Percentiles rank a stretch among this genome's conserved stretches.
Conservation (phyloP, 1,139 yeast species). For the Tardiomyces digboiensis region DNA sequence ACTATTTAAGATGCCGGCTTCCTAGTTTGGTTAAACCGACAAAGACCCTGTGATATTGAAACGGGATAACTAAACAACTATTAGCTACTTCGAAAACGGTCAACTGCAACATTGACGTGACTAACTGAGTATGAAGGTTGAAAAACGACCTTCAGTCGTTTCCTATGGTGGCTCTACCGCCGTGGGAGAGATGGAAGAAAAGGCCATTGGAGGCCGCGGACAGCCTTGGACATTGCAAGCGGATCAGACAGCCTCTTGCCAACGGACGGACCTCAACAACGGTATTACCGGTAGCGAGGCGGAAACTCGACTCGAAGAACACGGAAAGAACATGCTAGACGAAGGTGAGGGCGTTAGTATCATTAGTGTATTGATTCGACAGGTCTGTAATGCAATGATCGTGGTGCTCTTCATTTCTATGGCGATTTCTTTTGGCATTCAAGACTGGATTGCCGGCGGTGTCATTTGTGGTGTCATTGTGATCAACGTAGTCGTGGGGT, state of each 20-base stretch:
- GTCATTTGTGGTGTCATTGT: conserved; percentile 64
- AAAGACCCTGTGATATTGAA: no score
- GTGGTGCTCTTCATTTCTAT: conserved; percentile 63
- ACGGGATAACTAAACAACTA: no score
- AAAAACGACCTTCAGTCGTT: neutral
- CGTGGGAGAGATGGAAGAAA: neutral
- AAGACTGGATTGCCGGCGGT: conserved; percentile 79
- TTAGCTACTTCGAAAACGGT: no score
- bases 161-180: neutral
- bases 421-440: conserved; percentile 66
- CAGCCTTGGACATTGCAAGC: neutral
- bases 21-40: no score
- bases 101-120: no score
- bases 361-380: conserved; percentile 51
- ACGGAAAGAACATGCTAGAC: conserved; percentile 57
- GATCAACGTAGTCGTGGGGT: conserved; percentile 61
- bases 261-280: neutral
- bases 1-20: no score
- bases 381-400: conserved; percentile 74
- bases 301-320: conserved; percentile 21
- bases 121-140: neutral
- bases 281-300: conserved; percentile 43
- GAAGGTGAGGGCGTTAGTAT: conserved; percentile 52
- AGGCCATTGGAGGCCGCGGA: neutral
- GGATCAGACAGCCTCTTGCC: neutral